phyloP scores from a whole-genome alignment of 2,329 filamentous ascomycete genomes.

The Trichoderma sp. region DNA sequence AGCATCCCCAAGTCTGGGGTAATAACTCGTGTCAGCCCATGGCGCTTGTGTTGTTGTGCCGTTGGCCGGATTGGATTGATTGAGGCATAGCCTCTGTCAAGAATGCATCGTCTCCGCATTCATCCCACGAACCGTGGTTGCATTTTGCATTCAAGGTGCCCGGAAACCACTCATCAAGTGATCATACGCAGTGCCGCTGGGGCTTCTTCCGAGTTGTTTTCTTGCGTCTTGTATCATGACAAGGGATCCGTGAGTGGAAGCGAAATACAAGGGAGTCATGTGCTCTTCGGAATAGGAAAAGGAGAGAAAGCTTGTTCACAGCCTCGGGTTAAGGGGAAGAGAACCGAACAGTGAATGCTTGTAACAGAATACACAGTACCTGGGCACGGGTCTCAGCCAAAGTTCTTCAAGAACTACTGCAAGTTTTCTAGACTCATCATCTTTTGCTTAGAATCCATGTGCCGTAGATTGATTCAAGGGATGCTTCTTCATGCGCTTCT shows the following conservation, averaged over 20 bases:
- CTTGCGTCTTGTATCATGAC: neutral
- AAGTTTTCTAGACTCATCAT: neutral
- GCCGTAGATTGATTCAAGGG: neutral
- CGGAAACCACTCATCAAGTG: slow-evolving; percentile 7
- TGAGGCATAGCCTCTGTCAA: neutral
- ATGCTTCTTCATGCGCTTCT: neutral
- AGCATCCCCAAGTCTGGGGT: neutral
- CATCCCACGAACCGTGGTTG: neutral
- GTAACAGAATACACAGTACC: neutral
- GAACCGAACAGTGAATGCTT: neutral
- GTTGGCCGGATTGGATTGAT: neutral
- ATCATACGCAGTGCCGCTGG: neutral
- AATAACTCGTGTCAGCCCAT: neutral
- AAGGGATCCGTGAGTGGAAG: neutral
- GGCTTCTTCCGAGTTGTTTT: slow-evolving; percentile 11
- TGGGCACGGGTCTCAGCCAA: neutral
- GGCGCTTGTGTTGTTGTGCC: neutral
- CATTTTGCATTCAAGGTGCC: neutral
- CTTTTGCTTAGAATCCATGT: neutral
- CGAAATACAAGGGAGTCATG: slow-evolving; percentile 11
- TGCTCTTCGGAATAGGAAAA: neutral
- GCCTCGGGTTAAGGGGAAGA: neutral
- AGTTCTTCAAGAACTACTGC: neutral
- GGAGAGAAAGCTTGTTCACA: neutral
- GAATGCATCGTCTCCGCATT: slow-evolving; percentile 4